phyloP scores from a whole-genome alignment of 1,284 basidiomycete species.

The Puccinia triticina region DNA sequence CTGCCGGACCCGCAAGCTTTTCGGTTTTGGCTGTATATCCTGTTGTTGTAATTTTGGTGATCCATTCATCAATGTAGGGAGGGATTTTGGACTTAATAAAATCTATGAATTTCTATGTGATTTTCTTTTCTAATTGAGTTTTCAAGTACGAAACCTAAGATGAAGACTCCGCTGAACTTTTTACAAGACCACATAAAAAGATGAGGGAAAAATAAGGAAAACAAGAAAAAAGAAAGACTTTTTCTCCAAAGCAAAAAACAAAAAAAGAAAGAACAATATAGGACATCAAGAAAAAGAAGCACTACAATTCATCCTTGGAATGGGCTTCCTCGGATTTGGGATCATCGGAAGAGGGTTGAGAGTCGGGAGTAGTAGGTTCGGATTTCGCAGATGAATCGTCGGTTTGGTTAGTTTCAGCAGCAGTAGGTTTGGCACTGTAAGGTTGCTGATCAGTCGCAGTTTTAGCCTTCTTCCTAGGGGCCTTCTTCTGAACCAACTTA shows the following conservation, averaged over 20 bases:
- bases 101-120: neutral
- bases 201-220: neutral
- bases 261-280: neutral
- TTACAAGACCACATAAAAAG: neutral
- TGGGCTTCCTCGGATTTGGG: neutral
- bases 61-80: no score
- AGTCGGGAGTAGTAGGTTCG: neutral
- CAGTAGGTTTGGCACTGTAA: constrained; percentile 45
- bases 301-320: constrained; percentile 36
- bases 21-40: no score
- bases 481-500: constrained; percentile 57
- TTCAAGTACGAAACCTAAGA: neutral
- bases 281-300: constrained; percentile 3
- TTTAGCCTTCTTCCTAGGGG: constrained; percentile 57
- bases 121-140: neutral
- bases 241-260: neutral
- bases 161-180: neutral
- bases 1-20: no score
- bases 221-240: neutral
- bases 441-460: neutral
- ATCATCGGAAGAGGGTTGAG: neutral
- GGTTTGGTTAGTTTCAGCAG: constrained; percentile 14
- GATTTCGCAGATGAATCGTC: neutral
- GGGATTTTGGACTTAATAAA: neutral
- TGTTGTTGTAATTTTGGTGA: no score